Base-by-base conservation (phyloP, 345 rosid genomes). In the Euphorbia tirucalli region DNA sequence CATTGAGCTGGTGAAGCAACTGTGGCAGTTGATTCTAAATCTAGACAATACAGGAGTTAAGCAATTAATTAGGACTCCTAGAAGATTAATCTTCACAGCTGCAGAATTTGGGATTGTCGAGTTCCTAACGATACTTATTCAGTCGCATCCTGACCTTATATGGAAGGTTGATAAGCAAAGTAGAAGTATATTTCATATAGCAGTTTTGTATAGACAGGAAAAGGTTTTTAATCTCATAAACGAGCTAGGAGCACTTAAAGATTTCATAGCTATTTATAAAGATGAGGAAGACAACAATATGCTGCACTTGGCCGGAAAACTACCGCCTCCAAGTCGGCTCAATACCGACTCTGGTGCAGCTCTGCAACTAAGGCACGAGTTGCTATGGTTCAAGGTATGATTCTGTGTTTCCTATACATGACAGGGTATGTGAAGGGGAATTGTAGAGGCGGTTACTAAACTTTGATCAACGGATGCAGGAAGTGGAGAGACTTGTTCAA, bases 71-170 rank as follows among this genome's bases (percentile, higher is more conserved):
- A 71, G 63, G 70, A 66, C 57, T 25, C 84, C 83, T 24, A 41
- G 78, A 0, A 78, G 37, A 22, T 62, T 79, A 0, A 56, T 87
- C 25, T 80, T 87, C 28, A 56, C 21, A 61, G 91, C 85, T 10
- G 87, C 77, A 10, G 72, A 37, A 1, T 27, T 16, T 19, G 72
- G 72, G 11, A 74, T 66, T 37, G 41, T 68, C 0, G 72, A 61
- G 59, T 50, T 74, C 24, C 13, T 74, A n/a, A 25, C 46, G 25
- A 25, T 13, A 28, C 71, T 64, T 21, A 28, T 79, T 15, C 25
- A 46, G 54, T 39, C 37, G 2, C 71, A 69, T 55, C 78, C 80
- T 55, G 73, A 54, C 59, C 50, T 69, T 15, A 19, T 72, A 50
- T 55, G 65, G 60, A 57, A 72, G 64, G 57, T 61, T 15, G 65